phyloP scores from a whole-genome alignment of 2,329 filamentous ascomycete species.

The Paecilomyces niveus region DNA sequence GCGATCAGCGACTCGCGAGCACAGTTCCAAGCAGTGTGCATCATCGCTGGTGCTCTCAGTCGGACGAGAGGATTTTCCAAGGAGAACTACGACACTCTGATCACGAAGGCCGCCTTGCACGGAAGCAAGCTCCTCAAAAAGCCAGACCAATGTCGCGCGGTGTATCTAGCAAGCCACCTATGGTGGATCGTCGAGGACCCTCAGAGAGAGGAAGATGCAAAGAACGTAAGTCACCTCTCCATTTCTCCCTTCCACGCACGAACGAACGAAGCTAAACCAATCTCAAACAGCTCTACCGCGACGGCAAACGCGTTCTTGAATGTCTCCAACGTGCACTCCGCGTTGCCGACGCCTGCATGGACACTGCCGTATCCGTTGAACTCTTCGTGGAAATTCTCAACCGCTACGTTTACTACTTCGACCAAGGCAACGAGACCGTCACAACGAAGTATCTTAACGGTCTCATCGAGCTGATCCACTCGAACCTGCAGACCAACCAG shows the following conservation, averaged over 20 bases:
- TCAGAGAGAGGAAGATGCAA: constrained; percentile 72
- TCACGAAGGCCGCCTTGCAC: constrained; percentile 94
- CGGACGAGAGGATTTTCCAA: constrained; percentile 85
- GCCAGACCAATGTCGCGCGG: constrained; percentile 93
- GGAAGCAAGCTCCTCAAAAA: constrained; percentile 96
- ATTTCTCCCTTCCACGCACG: not conserved
- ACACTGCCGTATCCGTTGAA: constrained; percentile 92
- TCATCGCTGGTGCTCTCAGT: constrained; percentile 83
- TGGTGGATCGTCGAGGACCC: constrained; percentile 94
- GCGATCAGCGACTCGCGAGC: constrained; percentile 90
- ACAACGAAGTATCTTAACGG: constrained; percentile 98
- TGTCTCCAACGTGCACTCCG: constrained; percentile 91
- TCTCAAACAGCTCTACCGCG: constrained; percentile 72
- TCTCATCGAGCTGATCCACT: constrained; percentile 95
- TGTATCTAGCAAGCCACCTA: constrained; percentile 91
- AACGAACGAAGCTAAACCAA: constrained; percentile 10
- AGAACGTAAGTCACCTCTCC: constrained; percentile 53
- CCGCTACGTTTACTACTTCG: constrained; percentile 98
- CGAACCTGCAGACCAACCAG: constrained; percentile 82
- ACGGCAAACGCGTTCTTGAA: constrained; percentile 93
- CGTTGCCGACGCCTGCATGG: constrained; percentile 98
- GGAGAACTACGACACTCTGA: constrained; percentile 97
- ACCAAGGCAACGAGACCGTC: constrained; percentile 97
- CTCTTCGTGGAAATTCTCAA: constrained; percentile 98
- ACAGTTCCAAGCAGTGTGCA: constrained; percentile 95